Percentiles rank a stretch among this genome's conserved stretches.
These are phyloP conservation scores for Haberlea rhodopensis DNA, from an alignment of 257 asterid species.

Conservation along the genomic window DNA sequence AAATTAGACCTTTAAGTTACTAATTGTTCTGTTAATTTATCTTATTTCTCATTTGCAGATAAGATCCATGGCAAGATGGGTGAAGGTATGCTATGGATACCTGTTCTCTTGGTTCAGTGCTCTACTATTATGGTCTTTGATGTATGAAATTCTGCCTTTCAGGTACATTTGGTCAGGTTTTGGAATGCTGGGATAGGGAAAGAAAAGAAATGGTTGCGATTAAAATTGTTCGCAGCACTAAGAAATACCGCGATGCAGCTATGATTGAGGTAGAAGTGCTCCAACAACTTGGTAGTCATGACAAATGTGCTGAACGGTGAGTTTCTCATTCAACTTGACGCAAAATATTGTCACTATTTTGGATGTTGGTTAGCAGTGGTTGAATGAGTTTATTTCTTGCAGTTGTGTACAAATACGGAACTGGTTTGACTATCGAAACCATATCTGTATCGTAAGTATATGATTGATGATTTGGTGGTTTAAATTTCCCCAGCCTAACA, in stretches of 20 bases:
- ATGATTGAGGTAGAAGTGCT: conserved; percentile 91
- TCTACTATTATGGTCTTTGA: neutral
- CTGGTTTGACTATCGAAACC: conserved; percentile 99
- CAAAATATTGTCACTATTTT: conserved; percentile 13
- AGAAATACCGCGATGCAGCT: conserved; percentile 87
- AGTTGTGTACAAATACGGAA: conserved; percentile 99
- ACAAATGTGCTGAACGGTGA: conserved; percentile 80
- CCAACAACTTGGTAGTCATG: conserved; percentile 86
- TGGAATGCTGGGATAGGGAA: conserved; percentile 93
- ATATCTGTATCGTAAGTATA: conserved; percentile 97
- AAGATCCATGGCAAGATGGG: conserved; percentile 92
- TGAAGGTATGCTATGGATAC: conserved; percentile 45
- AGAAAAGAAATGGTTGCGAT: conserved; percentile 83
- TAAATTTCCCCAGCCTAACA: conserved; percentile 63
- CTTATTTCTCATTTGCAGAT: conserved; percentile 43
- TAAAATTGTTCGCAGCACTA: conserved; percentile 79
- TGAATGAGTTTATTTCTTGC: conserved; percentile 92
- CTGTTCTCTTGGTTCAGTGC: neutral
- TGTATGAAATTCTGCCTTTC: conserved; percentile 18
- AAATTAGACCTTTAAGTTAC: neutral
- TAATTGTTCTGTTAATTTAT: conserved; percentile 12
- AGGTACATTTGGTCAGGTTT: conserved; percentile 93
- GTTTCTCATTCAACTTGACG: conserved; percentile 25
- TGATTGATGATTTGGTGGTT: conserved; percentile 75
- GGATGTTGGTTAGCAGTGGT: conserved; percentile 40